phyloP scores from a whole-genome alignment of 2,329 filamentous ascomycete genomes.

The Fusarium sp. region DNA sequence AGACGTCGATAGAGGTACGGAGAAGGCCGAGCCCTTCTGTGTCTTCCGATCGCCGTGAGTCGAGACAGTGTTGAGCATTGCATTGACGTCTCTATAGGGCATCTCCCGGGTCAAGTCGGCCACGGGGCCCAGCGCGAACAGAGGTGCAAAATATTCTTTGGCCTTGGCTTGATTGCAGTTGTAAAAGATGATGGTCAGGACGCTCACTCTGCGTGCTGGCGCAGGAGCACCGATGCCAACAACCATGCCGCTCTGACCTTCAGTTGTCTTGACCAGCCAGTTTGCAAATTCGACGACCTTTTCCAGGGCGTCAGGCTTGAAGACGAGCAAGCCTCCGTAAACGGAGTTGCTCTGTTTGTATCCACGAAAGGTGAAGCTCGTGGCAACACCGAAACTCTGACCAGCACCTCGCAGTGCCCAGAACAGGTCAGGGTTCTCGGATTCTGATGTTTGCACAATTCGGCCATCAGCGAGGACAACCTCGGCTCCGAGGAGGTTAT shows the following conservation, averaged over 20 bases:
- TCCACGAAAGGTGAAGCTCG: not conserved
- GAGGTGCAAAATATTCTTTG: not conserved
- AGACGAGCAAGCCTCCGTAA: not conserved
- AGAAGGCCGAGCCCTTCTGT: not conserved
- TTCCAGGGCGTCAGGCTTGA: not conserved
- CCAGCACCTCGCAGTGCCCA: not conserved
- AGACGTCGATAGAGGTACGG: not conserved
- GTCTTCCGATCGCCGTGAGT: not conserved
- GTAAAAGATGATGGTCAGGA: not conserved
- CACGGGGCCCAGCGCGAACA: not conserved
- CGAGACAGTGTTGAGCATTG: not conserved
- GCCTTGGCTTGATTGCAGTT: not conserved
- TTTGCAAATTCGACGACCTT: not conserved
- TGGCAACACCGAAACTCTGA: not conserved
- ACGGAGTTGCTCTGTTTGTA: not conserved
- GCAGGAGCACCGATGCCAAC: not conserved
- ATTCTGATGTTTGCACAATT: not conserved
- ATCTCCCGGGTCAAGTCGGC: not conserved
- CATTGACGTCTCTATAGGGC: not conserved
- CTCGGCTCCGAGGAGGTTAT: not conserved
- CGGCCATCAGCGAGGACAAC: not conserved
- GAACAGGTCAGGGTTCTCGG: not conserved
- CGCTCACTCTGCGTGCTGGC: not conserved
- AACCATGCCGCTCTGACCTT: not conserved
- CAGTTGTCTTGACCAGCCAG: not conserved